Evolutionary conservation across 108 stramenopile species (phyloP), one percentile per base, ranked within the genome.

Genomic region (Nitzschia palea): DNA sequence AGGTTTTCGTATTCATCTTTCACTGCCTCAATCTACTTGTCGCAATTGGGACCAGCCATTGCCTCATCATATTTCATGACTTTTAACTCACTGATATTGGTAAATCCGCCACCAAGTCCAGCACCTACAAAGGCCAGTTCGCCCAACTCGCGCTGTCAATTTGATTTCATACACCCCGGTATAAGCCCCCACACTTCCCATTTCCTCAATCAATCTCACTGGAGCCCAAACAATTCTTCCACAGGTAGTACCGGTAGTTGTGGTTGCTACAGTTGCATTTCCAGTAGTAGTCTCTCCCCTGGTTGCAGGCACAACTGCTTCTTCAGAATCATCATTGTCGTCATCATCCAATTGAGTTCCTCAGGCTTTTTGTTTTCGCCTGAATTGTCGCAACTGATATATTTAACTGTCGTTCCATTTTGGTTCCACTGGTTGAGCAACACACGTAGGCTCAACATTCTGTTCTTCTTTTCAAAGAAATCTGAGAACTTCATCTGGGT

Each of bases 1-100:
- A 83, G 68, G 36, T 66, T 57, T n/a, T 67, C 40, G 18, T 80
- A 71, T 33, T 80, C 82, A n/a, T 63, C 58, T 3, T 77, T 55
- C 6, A 80, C 47, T 4, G 78, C 82, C 18, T 50, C 31, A 29
- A 56, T 2, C 82, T 79, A 83, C 10, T 64, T 37, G 34, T 62
- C 55, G 22, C 28, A 57, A 37, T 80, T 63, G 5, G 33, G 32
- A 50, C 52, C 44, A n/a, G 28, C 47, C 54, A 83, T 76, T 45
- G 82, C 78, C 44, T 83, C 45, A 1, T 72, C 27, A 44, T 68
- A 78, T 23, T 76, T 83, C 78, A 83, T 79, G 2, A 65, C 62
- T 6, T 70, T 29, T 12, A 83, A 52, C 34, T 83, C 82, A 0
- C 3, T 40, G 2, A 78, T 83, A 31, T 76, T 55, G 3, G 17